Evolutionary conservation across 164 flowering plant genomes (phyloP).

Genomic region (Aristolochia fimbriata): DNA sequence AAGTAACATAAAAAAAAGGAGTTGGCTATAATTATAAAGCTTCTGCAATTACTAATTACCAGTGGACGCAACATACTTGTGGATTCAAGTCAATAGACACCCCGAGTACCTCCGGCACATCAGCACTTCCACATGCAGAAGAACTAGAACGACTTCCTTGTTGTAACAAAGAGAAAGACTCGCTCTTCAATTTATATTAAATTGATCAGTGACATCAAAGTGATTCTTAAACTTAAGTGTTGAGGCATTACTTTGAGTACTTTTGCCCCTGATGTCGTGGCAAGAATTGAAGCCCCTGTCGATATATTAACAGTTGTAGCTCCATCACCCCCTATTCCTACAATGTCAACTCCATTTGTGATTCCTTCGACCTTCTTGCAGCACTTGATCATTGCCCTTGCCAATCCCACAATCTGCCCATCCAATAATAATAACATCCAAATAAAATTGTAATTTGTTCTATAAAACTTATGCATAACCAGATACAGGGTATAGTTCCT

Average conservation of each 20-base stretch:
- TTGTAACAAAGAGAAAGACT: conserved; percentile 25
- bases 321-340: conserved; percentile 99
- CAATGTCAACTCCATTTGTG: conserved; percentile 76
- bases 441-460: not conserved
- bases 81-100: conserved; percentile 70
- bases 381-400: conserved; percentile 75
- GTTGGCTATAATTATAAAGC: not conserved
- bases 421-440: not conserved
- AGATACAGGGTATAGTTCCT: not conserved
- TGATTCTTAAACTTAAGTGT: not conserved
- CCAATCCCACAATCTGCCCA: conserved; percentile 78
- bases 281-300: conserved; percentile 87
- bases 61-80: conserved; percentile 41
- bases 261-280: conserved; percentile 93
- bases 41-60: not conserved
- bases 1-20: not conserved
- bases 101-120: conserved; percentile 80
- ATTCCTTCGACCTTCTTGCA: conserved; percentile 74
- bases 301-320: conserved; percentile 95
- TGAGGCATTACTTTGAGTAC: conserved; percentile 67
- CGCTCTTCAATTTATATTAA: not conserved
- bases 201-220: not conserved
- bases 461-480: not conserved
- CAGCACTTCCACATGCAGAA: conserved; percentile 98
- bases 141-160: conserved; percentile 98